Evolutionary conservation across 371 early-diverging fungal species (phyloP).

Genomic region (Apophysomyces elegans): DNA sequence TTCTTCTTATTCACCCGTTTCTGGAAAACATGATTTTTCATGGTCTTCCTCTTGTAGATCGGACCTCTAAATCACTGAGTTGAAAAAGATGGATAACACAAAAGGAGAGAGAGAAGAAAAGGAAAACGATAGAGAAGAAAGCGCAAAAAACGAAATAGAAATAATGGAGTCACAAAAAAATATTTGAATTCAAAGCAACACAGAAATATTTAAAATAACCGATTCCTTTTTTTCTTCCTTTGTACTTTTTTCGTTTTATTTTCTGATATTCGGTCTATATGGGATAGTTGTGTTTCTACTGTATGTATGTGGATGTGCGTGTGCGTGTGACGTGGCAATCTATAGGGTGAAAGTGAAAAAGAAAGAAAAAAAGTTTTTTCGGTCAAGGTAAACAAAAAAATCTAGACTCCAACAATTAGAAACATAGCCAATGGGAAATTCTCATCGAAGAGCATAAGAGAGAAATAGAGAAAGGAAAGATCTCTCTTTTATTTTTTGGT

Average conservation of each 20-base stretch:
- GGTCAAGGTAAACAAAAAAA: conserved; percentile 17
- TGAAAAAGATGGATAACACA: background rate
- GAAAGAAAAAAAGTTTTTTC: conserved; percentile 12
- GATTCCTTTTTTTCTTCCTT: no score
- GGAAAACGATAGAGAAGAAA: background rate
- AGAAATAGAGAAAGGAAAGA: background rate
- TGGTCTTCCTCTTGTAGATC: background rate
- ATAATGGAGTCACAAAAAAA: background rate
- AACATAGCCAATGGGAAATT: conserved; percentile 17
- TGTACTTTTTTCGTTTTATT: no score
- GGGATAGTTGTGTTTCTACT: background rate
- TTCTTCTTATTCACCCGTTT: no score
- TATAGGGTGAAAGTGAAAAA: background rate
- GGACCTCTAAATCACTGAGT: conserved; percentile 6
- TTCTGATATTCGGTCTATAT: no score
- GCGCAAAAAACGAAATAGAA: background rate
- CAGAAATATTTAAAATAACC: no score
- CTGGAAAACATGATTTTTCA: no score
- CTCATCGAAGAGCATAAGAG: conserved; percentile 1
- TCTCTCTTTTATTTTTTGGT: conserved; percentile 6
- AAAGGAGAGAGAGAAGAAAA: background rate
- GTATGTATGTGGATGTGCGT: background rate
- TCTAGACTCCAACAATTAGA: conserved; percentile 15
- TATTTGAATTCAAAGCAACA: no score
- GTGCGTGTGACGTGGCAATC: conserved; percentile 3